Evolutionary conservation across 2,329 filamentous ascomycete species (phyloP).

Genomic region (Chaetomium sp.): DNA sequence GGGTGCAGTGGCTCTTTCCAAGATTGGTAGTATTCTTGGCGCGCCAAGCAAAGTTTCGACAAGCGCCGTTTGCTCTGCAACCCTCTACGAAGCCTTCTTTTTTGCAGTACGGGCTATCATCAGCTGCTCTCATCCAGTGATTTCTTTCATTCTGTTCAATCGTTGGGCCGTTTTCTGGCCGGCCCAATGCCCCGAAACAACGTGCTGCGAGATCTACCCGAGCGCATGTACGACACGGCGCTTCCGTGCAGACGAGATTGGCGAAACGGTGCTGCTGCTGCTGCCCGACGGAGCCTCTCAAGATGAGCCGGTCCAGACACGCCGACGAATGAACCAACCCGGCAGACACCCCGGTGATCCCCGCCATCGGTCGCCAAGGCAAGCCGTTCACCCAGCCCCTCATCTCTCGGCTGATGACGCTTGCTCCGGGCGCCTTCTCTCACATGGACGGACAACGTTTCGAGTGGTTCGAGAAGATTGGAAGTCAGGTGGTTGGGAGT

Average conservation of each 20-base stretch:
- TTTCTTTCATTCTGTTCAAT: not conserved
- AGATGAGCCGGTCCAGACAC: not conserved
- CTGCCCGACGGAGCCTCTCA: slow-evolving; percentile 4
- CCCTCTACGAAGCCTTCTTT: slow-evolving; percentile 8
- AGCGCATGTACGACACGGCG: slow-evolving; percentile 2
- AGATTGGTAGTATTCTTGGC: not conserved
- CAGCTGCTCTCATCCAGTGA: slow-evolving; percentile 8
- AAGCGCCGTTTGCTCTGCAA: slow-evolving; percentile 2
- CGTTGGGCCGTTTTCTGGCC: not conserved
- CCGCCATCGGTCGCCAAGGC: slow-evolving; percentile 2
- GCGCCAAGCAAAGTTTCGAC: not conserved
- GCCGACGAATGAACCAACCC: not conserved
- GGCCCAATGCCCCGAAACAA: not conserved
- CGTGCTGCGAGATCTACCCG: not conserved
- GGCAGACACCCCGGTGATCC: slow-evolving; percentile 1
- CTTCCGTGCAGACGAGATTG: not conserved
- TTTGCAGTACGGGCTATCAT: not conserved
- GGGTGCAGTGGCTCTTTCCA: not conserved
- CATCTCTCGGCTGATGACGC: too few relatives aligned
- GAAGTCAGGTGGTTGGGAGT: too few relatives aligned
- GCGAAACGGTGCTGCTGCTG: not conserved
- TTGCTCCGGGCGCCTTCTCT: too few relatives aligned
- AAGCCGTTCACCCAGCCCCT: too few relatives aligned
- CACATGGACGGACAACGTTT: too few relatives aligned
- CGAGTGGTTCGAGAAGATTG: too few relatives aligned